Base-by-base conservation (phyloP, 1,284 basidiomycete species). In the Heterobasidion irregulare region DNA sequence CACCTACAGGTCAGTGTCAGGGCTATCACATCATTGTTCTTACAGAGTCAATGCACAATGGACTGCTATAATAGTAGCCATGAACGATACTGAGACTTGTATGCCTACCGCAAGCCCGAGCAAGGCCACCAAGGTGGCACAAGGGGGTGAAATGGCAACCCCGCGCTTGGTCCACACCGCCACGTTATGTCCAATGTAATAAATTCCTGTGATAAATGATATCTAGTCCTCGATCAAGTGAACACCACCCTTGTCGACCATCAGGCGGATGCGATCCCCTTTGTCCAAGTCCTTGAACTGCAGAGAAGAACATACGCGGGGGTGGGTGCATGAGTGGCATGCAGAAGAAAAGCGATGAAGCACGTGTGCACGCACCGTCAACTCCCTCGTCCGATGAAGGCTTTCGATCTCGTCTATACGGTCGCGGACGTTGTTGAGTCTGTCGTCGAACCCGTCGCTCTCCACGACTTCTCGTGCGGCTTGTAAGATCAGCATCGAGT, bases 381-480 rank as follows among this genome's bases (percentile, higher is more conserved):
- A 67, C 65, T 88, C 84, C 56, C 84, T 70, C n/a, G 84, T 86
- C 54, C 84, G 73, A 62, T 86, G 85, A 59, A 87, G 63, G 63
- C 82, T 84, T 68, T 87, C 84, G 58, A 87, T 87, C 68, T 85
- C 84, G 62, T 83, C 89, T 38, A 93, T 82, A 35, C 89, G 77
- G 61, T 80, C 79, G 52, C 85, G 76, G 32, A 92, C 89, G 56
- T 73, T 74, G 54, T 89, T 78, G 13, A 93, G 75, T 52, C 83
- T 64, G 34, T 88, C 81, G 56, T 92, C 82, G 65, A 93, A 92
- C 13, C 81, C 84, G 50, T 86, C 81, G 64, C 81, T 80, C 36
- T 82, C 73, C 34, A 86, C 82, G 9, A 92, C 83, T 61, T 86
- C 74, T 58, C 77, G 75, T 10, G 84, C 85, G 34, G 87, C 84